Evolutionary conservation across 352 stramenopile genomes (phyloP).

Genomic region (Phytophthora sansomeana): DNA sequence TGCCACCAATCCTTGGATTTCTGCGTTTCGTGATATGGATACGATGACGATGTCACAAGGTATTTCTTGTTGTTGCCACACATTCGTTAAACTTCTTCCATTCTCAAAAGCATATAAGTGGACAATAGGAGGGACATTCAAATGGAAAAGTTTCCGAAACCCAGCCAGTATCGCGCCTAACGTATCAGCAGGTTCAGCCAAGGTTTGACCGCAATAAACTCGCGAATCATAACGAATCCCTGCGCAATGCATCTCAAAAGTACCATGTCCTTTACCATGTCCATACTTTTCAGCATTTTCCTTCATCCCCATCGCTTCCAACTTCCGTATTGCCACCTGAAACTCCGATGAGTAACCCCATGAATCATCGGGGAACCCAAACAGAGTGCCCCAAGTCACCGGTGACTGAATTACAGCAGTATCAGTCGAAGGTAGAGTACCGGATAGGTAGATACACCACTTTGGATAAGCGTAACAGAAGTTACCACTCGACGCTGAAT

Average conservation of each 20-base stretch:
- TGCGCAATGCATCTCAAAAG: too few species aligned
- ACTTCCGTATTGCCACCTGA: not conserved
- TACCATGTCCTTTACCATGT: too few species aligned
- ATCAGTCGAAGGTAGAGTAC: not conserved
- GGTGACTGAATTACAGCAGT: not conserved
- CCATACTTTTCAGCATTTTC: not conserved
- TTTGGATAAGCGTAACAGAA: not conserved
- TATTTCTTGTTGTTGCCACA: too few species aligned
- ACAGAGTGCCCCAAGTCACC: not conserved
- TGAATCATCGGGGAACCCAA: not conserved
- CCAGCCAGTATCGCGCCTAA: too few species aligned
- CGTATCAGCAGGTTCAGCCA: not conserved
- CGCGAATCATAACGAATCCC: not conserved
- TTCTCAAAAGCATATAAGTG: not conserved
- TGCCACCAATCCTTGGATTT: too few species aligned
- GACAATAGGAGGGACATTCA: not conserved
- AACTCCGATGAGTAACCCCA: constrained; percentile 7
- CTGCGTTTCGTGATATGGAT: too few species aligned
- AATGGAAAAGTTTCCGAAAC: not conserved
- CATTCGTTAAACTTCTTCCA: too few species aligned
- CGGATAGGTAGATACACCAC: not conserved
- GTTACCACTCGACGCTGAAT: too few species aligned
- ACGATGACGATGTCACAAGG: too few species aligned
- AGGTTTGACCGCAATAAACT: not conserved
- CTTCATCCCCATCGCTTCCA: not conserved